phyloP scores from a whole-genome alignment of 2,329 filamentous ascomycete species.

The Clonostachys solani region DNA sequence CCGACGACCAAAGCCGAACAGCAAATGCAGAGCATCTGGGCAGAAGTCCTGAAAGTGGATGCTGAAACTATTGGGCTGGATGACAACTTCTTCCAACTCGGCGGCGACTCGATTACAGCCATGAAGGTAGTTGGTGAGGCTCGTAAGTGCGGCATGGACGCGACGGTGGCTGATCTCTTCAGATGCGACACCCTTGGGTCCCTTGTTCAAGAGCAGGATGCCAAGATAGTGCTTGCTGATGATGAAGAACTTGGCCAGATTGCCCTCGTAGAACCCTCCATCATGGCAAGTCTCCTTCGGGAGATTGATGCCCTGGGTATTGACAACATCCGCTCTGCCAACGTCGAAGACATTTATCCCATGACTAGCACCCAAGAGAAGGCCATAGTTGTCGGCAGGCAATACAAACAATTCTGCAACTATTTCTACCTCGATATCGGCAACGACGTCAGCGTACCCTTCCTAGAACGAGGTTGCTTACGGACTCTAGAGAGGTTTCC shows the following conservation, averaged over 20 bases:
- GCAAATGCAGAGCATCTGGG: conserved; percentile 26
- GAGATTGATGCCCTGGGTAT: conserved; percentile 3
- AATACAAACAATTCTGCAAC: conserved; percentile 8
- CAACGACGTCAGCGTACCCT: conserved; percentile 6
- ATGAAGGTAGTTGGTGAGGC: conserved; percentile 24
- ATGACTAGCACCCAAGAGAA: conserved; percentile 8
- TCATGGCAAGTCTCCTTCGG: conserved; percentile 1
- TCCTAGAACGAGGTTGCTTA: conserved; percentile 6
- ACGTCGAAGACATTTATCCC: conserved; percentile 10
- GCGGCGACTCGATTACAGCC: conserved; percentile 40
- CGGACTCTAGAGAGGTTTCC: conserved; percentile 7
- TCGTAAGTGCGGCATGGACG: conserved; percentile 14
- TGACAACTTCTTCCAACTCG: conserved; percentile 42
- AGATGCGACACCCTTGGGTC: not conserved
- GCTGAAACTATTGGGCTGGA: conserved; percentile 26
- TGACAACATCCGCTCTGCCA: not conserved
- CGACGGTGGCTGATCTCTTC: conserved; percentile 1
- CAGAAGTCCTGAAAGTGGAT: conserved; percentile 21
- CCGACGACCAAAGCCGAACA: conserved; percentile 19
- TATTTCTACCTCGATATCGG: conserved; percentile 15
- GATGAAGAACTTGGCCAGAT: too few relatives aligned
- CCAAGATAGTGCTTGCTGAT: not conserved
- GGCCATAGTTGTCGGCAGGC: not conserved
- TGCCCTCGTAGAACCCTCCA: not conserved
- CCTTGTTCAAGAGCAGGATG: not conserved